Evolutionary conservation across 306 rosid species (phyloP), one percentile per base, ranked within the genome.

Genomic region (Abrus pulchellus): DNA sequence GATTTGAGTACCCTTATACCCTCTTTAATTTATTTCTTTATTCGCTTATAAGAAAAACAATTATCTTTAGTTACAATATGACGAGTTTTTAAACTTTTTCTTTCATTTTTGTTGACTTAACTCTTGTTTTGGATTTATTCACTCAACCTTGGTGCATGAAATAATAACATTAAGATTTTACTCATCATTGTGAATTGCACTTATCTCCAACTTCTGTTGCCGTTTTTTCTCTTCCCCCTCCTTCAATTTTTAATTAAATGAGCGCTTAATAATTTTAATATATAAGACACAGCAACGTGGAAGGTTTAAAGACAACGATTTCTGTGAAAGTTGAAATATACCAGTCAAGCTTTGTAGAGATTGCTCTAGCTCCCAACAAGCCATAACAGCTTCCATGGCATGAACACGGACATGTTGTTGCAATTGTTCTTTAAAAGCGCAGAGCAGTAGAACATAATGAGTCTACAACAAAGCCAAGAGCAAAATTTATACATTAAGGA

Each of bases 331-430:
- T 27, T 78, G 38, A 48, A 71, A 60, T 20, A 7, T 60, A 91
- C 96, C 96, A 5, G 96, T 91, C 84, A 91, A 84, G 87, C 90
- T 84, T 52, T 91, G 96, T 7, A 91, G 88, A 81, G 90, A 84
- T 62, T 91, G 93, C 79, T 91, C 93, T 27, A 91, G 83, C 86
- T 91, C 93, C 96, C 96, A 91, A 70, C 96, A 91, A 52, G 93
- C 90, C 93, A 87, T 89, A 32, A 91, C 93, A 38, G 96, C 96
- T 77, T 91, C 93, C 93, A 89, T 91, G 44, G 96, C 96, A 83
- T 91, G 96, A 63, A 89, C 89, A 27, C 90, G 87, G 14, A 91
- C 96, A 69, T 91, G 96, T 28, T 89, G 96, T 55, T 89, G 96
- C 88, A 91, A 67, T 74, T 91, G 93, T 70, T 91, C 93, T 83